Evolutionary conservation across 495 filamentous ascomycete species (phyloP), one percentile per base, ranked within the genome.

Genomic region (Massariosphaeria phaeospora): DNA sequence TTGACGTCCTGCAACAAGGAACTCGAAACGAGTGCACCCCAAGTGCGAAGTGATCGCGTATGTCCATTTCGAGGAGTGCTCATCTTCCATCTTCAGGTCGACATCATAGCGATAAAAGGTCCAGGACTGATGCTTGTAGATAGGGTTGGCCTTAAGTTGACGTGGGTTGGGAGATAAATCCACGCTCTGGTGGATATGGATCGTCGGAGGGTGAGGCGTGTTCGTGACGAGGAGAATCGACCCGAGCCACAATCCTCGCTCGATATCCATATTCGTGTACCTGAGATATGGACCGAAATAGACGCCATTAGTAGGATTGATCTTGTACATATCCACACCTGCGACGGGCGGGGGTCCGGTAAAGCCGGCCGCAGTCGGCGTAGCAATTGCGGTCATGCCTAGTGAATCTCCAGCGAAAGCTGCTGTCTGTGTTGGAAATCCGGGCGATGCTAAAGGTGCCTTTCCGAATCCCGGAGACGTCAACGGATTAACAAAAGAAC

Each of bases 11-110:
- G 93, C 93, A 21, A 98, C 88, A n/a, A 96, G 79, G 67, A 98
- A 98, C 70, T 98, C 93, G 70, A 95, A 98, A 15, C 93, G 80
- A 3, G 93, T 96, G 73, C 93, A 97, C 12, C 93, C 93, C 0
- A 97, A 77, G 65, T 96, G 90, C 24, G 91, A 96, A 0, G 94
- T 97, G 48, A 98, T 93, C 6, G 93, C 93, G 66, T 98, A 98
- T 0, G 93, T 98, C 93, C 93, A 98, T 63, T 93, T 89, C 3
- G 91, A 87, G 24, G 86, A 82, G 2, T 77, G 71, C 39, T 76
- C 69, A 9, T 96, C 93, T 26, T 86, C 85, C 93, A 98, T 97
- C 56, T 82, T 83, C 23, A 97, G 72, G 58, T 96, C 88, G 51
- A 98, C 68, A 55, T 96, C 93, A 64, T 98, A 98, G 57, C 93